phyloP scores from a whole-genome alignment of 768 basidiomycete species.

The Lentinus tigrinus region DNA sequence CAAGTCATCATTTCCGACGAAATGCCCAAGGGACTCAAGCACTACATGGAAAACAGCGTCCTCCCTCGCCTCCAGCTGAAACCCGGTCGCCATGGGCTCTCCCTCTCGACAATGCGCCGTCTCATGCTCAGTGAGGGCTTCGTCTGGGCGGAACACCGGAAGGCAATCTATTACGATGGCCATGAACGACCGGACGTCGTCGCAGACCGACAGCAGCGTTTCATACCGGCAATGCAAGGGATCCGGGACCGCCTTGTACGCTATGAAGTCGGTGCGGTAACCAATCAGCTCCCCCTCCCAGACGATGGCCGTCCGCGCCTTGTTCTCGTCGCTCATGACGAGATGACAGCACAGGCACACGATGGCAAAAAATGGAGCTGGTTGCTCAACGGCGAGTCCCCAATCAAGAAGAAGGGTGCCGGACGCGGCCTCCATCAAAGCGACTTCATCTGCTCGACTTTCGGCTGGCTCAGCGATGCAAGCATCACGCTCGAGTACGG shows the following conservation, averaged over 20 bases:
- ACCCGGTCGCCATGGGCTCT: constrained; percentile 26
- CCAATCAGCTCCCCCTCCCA: background rate
- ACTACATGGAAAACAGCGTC: constrained; percentile 13
- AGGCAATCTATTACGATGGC: constrained; percentile 19
- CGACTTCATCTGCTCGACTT: constrained; percentile 32
- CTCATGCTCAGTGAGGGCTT: constrained; percentile 29
- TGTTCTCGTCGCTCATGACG: constrained; percentile 32
- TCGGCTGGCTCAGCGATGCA: constrained; percentile 32
- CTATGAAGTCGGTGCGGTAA: constrained; percentile 18
- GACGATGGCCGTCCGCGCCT: constrained; percentile 22
- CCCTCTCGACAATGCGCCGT: constrained; percentile 31
- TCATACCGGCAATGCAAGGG: constrained; percentile 5
- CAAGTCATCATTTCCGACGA: constrained; percentile 2
- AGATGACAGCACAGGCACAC: constrained; percentile 42
- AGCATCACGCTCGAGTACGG: constrained; percentile 39
- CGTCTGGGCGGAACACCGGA: background rate
- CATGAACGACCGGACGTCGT: constrained; percentile 23
- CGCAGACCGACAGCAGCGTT: constrained; percentile 9
- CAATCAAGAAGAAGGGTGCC: constrained; percentile 37
- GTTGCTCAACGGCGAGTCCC: constrained; percentile 34
- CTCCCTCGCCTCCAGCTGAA: constrained; percentile 13
- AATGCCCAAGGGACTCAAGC: constrained; percentile 19
- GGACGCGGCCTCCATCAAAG: constrained; percentile 38
- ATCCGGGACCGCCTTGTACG: background rate
- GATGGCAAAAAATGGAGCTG: constrained; percentile 32